Evolutionary conservation across 1,139 yeast species (phyloP).

Genomic region (Debaryomycetaceae sp.): DNA sequence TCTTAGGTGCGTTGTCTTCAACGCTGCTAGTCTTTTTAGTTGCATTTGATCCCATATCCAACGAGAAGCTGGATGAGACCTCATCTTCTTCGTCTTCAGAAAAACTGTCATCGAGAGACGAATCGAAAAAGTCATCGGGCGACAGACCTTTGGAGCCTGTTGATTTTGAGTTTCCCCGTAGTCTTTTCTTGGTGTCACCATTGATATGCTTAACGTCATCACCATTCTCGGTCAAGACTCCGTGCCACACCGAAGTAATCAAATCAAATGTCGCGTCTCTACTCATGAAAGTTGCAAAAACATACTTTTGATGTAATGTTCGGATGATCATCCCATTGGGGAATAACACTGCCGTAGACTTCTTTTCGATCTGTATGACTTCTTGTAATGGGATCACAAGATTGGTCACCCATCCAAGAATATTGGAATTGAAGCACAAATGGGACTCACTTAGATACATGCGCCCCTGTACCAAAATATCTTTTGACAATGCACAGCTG

Average conservation of each 20-base stretch:
- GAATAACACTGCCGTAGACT: constrained; percentile 67
- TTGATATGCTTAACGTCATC: constrained; percentile 16
- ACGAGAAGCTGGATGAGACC: neutral
- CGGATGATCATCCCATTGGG: constrained; percentile 73
- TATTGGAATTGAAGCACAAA: constrained; percentile 86
- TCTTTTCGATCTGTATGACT: constrained; percentile 68
- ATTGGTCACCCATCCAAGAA: constrained; percentile 90
- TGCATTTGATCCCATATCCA: neutral
- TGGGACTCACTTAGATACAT: constrained; percentile 77
- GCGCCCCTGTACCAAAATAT: constrained; percentile 88
- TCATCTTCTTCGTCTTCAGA: constrained; percentile 1
- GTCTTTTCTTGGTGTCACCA: neutral
- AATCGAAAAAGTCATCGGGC: neutral
- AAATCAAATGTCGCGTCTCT: constrained; percentile 65
- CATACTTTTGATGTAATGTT: constrained; percentile 66
- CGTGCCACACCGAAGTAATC: constrained; percentile 61
- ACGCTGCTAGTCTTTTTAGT: neutral
- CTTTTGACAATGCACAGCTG: constrained; percentile 76
- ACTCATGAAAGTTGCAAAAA: constrained; percentile 68
- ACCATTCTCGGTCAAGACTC: constrained; percentile 27
- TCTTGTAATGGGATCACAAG: constrained; percentile 65
- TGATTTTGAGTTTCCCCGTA: constrained; percentile 10
- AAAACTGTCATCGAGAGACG: constrained; percentile 2
- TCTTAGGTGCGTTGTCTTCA: neutral
- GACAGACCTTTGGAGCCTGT: constrained; percentile 5